Evolutionary conservation across 2,329 filamentous ascomycete species (phyloP).

Genomic region (Sporothrix mexicana): DNA sequence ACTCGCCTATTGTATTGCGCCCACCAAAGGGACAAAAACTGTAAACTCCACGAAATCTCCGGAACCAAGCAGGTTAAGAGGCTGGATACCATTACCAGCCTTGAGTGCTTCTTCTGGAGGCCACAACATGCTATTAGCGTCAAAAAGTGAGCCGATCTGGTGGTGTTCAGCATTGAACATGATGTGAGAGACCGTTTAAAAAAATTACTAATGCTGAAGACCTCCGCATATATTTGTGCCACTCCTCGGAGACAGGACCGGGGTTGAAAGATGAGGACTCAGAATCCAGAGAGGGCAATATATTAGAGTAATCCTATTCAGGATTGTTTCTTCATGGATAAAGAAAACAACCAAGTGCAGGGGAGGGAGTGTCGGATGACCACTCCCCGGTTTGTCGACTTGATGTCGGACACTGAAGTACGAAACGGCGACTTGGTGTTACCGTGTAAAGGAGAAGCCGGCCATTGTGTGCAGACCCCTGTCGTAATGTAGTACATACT

Average conservation of each 20-base stretch:
- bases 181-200: background rate
- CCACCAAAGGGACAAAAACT: background rate
- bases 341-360: background rate
- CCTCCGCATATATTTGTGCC: background rate
- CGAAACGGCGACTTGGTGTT: slow-evolving; percentile 1
- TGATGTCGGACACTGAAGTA: background rate
- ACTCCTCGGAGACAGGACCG: no score
- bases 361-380: slow-evolving; percentile 12
- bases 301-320: no score
- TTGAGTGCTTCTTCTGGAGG: background rate
- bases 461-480: background rate
- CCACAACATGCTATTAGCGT: background rate
- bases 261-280: background rate
- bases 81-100: slow-evolving; percentile 5
- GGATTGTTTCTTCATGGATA: no score
- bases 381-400: background rate
- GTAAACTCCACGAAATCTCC: slow-evolving; percentile 1
- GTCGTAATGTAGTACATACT: no score
- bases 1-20: no score
- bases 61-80: background rate
- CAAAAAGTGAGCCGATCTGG: background rate
- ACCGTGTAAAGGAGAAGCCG: background rate
- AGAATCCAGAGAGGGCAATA: background rate
- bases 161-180: background rate
- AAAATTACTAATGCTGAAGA: background rate